Evolutionary conservation across 2,329 filamentous ascomycete species (phyloP).

Genomic region (Pestalotiopsis sp.): DNA sequence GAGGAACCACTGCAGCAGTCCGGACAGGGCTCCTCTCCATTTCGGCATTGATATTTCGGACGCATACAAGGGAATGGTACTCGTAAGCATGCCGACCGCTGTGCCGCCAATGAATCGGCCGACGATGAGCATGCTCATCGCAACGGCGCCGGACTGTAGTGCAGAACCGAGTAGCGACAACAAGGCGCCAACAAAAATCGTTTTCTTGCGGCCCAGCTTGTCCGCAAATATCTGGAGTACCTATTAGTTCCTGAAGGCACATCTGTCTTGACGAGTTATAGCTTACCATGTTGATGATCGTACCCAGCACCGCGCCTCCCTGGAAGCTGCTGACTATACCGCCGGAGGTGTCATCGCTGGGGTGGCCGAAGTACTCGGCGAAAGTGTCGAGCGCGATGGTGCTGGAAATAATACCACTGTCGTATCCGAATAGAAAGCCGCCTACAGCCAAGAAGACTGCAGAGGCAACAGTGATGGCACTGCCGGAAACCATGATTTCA

Average conservation of each 20-base stretch:
- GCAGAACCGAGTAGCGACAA: not conserved
- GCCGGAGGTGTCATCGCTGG: not conserved
- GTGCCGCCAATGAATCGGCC: not conserved
- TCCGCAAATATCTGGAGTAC: conserved; percentile 1
- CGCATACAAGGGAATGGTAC: conserved; percentile 3
- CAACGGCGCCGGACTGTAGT: not conserved
- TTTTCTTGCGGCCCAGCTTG: not conserved
- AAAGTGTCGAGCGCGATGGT: not conserved
- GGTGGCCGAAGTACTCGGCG: not conserved
- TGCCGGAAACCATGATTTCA: too few species aligned
- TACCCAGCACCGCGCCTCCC: conserved; percentile 4
- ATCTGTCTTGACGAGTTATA: not conserved
- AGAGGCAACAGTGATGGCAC: too few species aligned
- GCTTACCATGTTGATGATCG: conserved; percentile 9
- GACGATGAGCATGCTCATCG: conserved; percentile 3
- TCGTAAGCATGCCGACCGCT: conserved; percentile 2
- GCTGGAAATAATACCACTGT: not conserved
- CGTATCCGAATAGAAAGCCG: conserved; percentile 1
- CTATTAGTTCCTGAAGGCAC: not conserved
- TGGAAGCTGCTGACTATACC: conserved; percentile 1
- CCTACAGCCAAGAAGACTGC: not conserved
- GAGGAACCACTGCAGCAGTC: conserved; percentile 5
- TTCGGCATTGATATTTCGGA: conserved; percentile 5
- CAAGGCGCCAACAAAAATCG: not conserved
- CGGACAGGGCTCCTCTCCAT: not conserved